Conservation (phyloP, 805 yeast genomes). For the Torulaspora delbrueckii region DNA sequence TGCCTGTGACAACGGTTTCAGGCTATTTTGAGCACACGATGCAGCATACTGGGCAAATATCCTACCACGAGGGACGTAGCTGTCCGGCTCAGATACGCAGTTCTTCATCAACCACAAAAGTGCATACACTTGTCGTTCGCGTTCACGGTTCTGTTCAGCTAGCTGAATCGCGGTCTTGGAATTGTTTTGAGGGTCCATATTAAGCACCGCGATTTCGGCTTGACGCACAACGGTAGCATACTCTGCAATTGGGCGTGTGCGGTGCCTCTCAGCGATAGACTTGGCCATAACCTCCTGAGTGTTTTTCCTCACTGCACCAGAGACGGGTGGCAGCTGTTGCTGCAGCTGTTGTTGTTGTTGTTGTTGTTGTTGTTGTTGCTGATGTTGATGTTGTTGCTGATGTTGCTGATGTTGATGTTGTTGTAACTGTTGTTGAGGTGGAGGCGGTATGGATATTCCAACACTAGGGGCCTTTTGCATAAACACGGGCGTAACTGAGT, state of each 20-base stretch:
- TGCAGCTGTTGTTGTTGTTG: conserved; percentile 2
- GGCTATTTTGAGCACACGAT: conserved; percentile 48
- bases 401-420: conserved; percentile 1
- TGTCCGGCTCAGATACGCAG: conserved; percentile 46
- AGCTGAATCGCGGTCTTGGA: conserved; percentile 28
- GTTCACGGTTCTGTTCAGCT: conserved; percentile 43
- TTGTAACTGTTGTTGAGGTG: conserved; percentile 8
- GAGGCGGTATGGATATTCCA: background rate
- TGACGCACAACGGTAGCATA: conserved; percentile 43
- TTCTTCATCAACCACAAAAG: conserved; percentile 72
- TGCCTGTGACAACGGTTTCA: conserved; percentile 67
- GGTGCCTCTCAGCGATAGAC: conserved; percentile 27
- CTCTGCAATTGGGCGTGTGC: conserved; percentile 39
- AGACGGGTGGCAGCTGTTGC: background rate
- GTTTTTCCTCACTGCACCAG: conserved; percentile 12
- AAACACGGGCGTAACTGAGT: background rate
- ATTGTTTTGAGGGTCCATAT: conserved; percentile 30
- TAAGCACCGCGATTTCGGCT: conserved; percentile 37
- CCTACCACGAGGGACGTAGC: conserved; percentile 60
- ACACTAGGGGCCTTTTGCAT: background rate
- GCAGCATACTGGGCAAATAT: conserved; percentile 64
- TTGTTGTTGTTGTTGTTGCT: conserved; percentile 2
- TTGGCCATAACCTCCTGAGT: conserved; percentile 33
- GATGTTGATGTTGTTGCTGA: conserved; percentile 9
- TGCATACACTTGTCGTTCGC: conserved; percentile 73